Conservation (phyloP, 768 basidiomycete species). For the Mycena haematopus region DNA sequence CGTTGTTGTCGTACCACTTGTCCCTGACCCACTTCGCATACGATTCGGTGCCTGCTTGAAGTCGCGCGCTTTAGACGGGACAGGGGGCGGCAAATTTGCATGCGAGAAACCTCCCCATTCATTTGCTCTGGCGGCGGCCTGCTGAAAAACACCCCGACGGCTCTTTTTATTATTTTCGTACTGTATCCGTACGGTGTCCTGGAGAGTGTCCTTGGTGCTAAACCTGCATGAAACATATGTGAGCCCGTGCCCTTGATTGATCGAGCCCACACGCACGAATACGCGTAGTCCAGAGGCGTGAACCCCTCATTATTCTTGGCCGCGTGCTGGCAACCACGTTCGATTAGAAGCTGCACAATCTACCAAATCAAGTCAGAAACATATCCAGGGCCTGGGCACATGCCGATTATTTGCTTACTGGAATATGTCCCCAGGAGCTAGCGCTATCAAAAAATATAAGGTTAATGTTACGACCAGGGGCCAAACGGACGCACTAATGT, state of each 20-base stretch:
- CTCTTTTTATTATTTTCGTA: slow-evolving; percentile 83
- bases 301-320: slow-evolving; percentile 91
- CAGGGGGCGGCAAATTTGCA: slow-evolving; percentile 49
- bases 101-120: slow-evolving; percentile 56
- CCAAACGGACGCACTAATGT: slow-evolving; percentile 74
- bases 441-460: slow-evolving; percentile 54
- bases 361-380: slow-evolving; percentile 37
- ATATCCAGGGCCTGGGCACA: not conserved
- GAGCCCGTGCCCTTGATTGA: slow-evolving; percentile 1
- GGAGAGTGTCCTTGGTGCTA: slow-evolving; percentile 76
- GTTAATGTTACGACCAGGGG: slow-evolving; percentile 13
- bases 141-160: slow-evolving; percentile 72
- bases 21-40: slow-evolving; percentile 82
- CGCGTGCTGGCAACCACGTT: slow-evolving; percentile 84
- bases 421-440: slow-evolving; percentile 86
- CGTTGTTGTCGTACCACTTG: slow-evolving; percentile 76
- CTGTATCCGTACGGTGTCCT: slow-evolving; percentile 80
- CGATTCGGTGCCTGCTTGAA: slow-evolving; percentile 50
- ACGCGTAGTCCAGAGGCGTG: slow-evolving; percentile 92
- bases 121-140: slow-evolving; percentile 70
- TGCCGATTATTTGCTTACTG: slow-evolving; percentile 51
- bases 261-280: slow-evolving; percentile 61
- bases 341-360: slow-evolving; percentile 87
- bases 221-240: slow-evolving; percentile 49
- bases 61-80: slow-evolving; percentile 54